Percentiles rank a stretch among this genome's conserved stretches.
Evolutionary conservation across 2,329 filamentous ascomycete species (phyloP).

Genomic region (Aspergillus latus): DNA sequence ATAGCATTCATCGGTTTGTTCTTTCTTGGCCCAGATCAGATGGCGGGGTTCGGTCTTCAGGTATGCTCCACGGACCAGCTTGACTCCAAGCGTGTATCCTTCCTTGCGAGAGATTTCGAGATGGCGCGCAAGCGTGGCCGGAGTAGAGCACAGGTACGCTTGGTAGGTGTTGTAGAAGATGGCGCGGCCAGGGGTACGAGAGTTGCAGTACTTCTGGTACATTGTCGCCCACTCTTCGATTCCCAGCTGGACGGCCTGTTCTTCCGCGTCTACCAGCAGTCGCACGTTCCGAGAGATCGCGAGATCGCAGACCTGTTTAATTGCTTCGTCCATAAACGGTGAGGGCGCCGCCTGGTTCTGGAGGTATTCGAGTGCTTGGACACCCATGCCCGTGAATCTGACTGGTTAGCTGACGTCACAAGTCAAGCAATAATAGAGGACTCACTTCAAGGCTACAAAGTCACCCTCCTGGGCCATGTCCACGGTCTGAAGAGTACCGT

Average conservation of each 20-base stretch:
- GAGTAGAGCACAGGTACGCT: constrained; percentile 53
- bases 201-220: constrained; percentile 55
- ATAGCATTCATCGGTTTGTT: constrained; percentile 53
- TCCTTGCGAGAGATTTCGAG: constrained; percentile 47
- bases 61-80: constrained; percentile 56
- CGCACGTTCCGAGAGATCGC: constrained; percentile 46
- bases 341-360: constrained; percentile 42
- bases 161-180: constrained; percentile 59
- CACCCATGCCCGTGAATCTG: constrained; percentile 48
- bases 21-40: constrained; percentile 49
- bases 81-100: constrained; percentile 53
- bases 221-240: constrained; percentile 56
- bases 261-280: constrained; percentile 56
- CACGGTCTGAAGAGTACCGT: constrained; percentile 55
- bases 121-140: constrained; percentile 47
- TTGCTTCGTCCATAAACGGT: constrained; percentile 41
- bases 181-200: constrained; percentile 42
- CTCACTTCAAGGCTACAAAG: constrained; percentile 54
- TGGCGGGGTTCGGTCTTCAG: constrained; percentile 50
- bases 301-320: constrained; percentile 46
- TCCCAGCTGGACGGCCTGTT: constrained; percentile 52
- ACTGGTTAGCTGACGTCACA: constrained; percentile 3
- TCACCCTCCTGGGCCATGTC: constrained; percentile 54
- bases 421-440: constrained; percentile 5
- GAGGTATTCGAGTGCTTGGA: constrained; percentile 37